Conservation (phyloP, 2,329 filamentous ascomycete species). For the Arthrobotrys pseudoclavata region DNA sequence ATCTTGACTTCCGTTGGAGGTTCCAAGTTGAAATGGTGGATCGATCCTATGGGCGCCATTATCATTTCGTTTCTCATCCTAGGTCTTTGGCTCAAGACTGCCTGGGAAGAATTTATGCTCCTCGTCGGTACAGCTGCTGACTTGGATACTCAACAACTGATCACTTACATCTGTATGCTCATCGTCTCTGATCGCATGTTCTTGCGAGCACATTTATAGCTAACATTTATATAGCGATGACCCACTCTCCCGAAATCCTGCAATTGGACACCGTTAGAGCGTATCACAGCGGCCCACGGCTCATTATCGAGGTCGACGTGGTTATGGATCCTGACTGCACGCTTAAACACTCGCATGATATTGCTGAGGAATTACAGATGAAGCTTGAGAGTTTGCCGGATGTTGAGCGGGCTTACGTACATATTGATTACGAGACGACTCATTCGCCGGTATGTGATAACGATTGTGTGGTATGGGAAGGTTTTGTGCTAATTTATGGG, state of each 20-base stretch:
- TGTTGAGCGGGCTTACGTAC: slow-evolving; percentile 93
- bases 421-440: slow-evolving; percentile 96
- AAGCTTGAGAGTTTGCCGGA: slow-evolving; percentile 93
- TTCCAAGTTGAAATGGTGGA: slow-evolving; percentile 90
- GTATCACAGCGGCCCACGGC: slow-evolving; percentile 84
- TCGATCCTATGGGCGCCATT: slow-evolving; percentile 93
- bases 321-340: slow-evolving; percentile 85
- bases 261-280: slow-evolving; percentile 96
- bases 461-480: background rate
- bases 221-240: slow-evolving; percentile 73
- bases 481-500: slow-evolving; percentile 15
- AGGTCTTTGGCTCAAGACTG: slow-evolving; percentile 84
- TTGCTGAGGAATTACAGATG: slow-evolving; percentile 92
- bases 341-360: slow-evolving; percentile 85
- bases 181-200: slow-evolving; percentile 9
- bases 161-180: slow-evolving; percentile 85
- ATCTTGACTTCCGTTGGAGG: slow-evolving; percentile 92
- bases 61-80: slow-evolving; percentile 83
- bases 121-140: slow-evolving; percentile 90
- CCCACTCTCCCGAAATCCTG: slow-evolving; percentile 83
- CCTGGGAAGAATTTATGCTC: slow-evolving; percentile 85
- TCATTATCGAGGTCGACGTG: slow-evolving; percentile 95
- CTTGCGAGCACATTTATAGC: background rate
- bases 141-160: slow-evolving; percentile 87
- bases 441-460: slow-evolving; percentile 76